Evolutionary conservation across 495 filamentous ascomycete species (phyloP), one percentile per base, ranked within the genome.

Genomic region (Bathelium albidoporum): DNA sequence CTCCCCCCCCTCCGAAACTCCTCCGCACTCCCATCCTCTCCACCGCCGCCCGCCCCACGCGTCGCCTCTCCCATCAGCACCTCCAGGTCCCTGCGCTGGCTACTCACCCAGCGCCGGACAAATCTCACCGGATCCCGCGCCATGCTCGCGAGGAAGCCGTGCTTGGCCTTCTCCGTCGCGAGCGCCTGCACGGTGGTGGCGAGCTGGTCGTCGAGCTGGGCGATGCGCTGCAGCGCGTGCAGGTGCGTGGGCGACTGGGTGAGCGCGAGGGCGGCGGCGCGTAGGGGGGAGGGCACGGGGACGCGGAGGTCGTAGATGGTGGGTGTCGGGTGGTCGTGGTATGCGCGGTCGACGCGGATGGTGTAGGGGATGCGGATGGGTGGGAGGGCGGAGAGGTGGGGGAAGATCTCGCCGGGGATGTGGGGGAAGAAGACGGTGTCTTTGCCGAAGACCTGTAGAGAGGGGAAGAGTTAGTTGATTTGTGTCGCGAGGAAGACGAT

Each of bases 231-330:
- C 62, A 97, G 82, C 45, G 80, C 83, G 20, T 80, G 70, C 11
- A 80, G 74, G 74, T 87, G 82, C n/a, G 68, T 26, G 31, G 76
- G 67, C 0, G 83, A 77, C 45, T 78, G 77, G n/a, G 77, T 77
- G 61, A 94, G 81, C 7, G 84, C 75, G 53, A 79, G 67, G 76
- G 89, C 85, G 68, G 49, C 49, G 32, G 82, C 78, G 60, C 84
- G 85, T 28, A 95, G 80, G 1, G 91, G 90, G 74, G 95, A 89
- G 68, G 91, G 88, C n/a, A 95, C 81, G 29, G 85, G 81, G 66
- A 97, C 89, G 65, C 82, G 86, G 66, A 98, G 79, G 76, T 96
- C 93, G 79, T 96, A 95, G 73, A 96, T 79, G 31, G 90, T 96
- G 1, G 70, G 70, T 87, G 87, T 60, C 74, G 76, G 24, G 78